A percentile compares a stretch with the other conserved stretches of the same genome.
Conservation (phyloP, 169 alveolate genomes). For the Cardiosporidium cionae region DNA sequence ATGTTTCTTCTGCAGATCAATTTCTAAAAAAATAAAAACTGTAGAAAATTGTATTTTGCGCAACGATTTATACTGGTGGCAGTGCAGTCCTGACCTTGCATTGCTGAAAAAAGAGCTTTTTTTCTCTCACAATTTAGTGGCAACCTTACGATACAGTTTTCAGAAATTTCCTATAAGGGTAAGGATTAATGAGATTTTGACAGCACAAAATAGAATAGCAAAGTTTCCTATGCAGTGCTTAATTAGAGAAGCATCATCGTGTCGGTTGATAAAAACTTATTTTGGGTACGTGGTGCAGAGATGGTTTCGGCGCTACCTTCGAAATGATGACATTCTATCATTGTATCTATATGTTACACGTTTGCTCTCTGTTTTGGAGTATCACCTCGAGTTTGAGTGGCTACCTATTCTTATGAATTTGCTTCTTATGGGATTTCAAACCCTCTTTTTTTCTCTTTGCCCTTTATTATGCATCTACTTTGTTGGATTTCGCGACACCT, state of each 20-base stretch:
- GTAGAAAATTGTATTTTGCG: constrained; percentile 31
- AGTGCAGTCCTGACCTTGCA: constrained; percentile 38
- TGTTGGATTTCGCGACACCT: too few species aligned
- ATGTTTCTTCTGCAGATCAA: constrained; percentile 6
- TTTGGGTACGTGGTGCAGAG: background rate
- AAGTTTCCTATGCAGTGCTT: background rate
- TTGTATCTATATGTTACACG: background rate
- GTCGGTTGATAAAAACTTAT: background rate
- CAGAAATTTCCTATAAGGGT: background rate
- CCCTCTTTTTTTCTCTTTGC: background rate
- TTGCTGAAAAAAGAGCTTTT: constrained; percentile 36
- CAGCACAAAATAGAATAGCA: background rate
- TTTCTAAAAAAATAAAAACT: constrained; percentile 27
- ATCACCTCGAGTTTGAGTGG: background rate
- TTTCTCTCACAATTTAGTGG: background rate
- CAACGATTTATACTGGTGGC: constrained; percentile 42
- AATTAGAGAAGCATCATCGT: background rate
- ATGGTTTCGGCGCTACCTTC: background rate
- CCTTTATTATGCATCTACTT: constrained; percentile 3
- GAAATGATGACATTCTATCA: background rate
- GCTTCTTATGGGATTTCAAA: constrained; percentile 3
- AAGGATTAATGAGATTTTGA: background rate
- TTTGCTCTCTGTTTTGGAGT: background rate
- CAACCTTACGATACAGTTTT: background rate
- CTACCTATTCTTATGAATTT: constrained; percentile 16